Conservation (phyloP, 2,329 filamentous ascomycete genomes). For the Lomentospora prolificans region DNA sequence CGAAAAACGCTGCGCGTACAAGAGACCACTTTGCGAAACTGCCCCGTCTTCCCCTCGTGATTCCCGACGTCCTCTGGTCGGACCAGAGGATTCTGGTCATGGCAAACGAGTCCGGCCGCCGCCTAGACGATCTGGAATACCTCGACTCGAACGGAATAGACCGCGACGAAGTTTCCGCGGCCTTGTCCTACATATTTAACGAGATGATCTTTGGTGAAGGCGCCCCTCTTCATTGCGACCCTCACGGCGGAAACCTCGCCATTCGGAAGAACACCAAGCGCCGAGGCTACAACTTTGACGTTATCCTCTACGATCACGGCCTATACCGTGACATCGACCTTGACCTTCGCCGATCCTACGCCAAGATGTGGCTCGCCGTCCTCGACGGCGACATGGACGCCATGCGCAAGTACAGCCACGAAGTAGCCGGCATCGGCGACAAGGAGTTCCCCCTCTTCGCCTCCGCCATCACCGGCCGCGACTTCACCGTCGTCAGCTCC, state of each 20-base stretch:
- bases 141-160: slow-evolving; percentile 81
- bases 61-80: slow-evolving; percentile 84
- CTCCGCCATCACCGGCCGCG: slow-evolving; percentile 88
- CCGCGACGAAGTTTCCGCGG: slow-evolving; percentile 88
- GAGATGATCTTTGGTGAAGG: slow-evolving; percentile 95
- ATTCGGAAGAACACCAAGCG: slow-evolving; percentile 65
- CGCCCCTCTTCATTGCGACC: slow-evolving; percentile 90
- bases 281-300: slow-evolving; percentile 70
- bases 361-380: slow-evolving; percentile 94
- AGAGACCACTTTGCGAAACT: slow-evolving; percentile 71
- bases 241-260: slow-evolving; percentile 91
- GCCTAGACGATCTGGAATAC: slow-evolving; percentile 81
- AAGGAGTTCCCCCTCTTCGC: slow-evolving; percentile 92
- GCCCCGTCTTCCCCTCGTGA: slow-evolving; percentile 68
- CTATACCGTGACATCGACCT: slow-evolving; percentile 87
- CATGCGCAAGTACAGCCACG: slow-evolving; percentile 82
- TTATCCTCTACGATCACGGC: slow-evolving; percentile 94
- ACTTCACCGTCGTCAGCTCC: slow-evolving; percentile 60
- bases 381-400: slow-evolving; percentile 75
- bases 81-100: slow-evolving; percentile 86
- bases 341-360: slow-evolving; percentile 71
- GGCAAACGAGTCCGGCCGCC: slow-evolving; percentile 79
- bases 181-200: slow-evolving; percentile 88
- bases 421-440: slow-evolving; percentile 81
- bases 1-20: slow-evolving; percentile 69